A percentile compares a stretch with the other conserved stretches of the same genome.
Conservation (phyloP, 192 early-diverging fungal genomes). For the Umbelopsis sp. region DNA sequence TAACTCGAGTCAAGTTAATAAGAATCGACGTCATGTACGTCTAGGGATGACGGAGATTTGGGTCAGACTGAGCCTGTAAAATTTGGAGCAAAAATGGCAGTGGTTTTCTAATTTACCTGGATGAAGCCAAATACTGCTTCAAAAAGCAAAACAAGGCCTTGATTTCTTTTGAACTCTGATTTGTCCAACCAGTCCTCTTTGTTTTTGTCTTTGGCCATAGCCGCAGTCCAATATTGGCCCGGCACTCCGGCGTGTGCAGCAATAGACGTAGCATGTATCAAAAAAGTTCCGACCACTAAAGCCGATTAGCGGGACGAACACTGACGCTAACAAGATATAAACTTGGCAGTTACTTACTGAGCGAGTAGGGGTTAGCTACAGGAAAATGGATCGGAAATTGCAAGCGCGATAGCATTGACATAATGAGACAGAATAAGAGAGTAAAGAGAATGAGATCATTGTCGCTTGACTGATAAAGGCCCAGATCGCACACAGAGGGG, state of each 20-base stretch:
- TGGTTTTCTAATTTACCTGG: not conserved
- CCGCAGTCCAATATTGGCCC: slow-evolving; percentile 9
- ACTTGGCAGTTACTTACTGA: not conserved
- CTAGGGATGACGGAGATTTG: not conserved
- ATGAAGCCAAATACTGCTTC: not conserved
- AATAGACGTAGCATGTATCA: slow-evolving; percentile 12
- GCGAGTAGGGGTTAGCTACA: slow-evolving; percentile 9
- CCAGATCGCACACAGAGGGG: not conserved
- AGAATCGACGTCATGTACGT: slow-evolving; percentile 14
- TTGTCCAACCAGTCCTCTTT: not conserved
- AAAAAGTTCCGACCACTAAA: slow-evolving; percentile 20
- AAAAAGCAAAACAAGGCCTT: not conserved
- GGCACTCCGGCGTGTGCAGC: not conserved
- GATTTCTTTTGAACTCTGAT: slow-evolving; percentile 15
- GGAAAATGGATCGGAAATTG: slow-evolving; percentile 21
- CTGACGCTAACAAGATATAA: not conserved
- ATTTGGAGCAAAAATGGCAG: too few species aligned
- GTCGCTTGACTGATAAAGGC: not conserved
- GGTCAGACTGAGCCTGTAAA: not conserved
- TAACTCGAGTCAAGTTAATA: slow-evolving; percentile 16
- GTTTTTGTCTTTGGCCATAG: slow-evolving; percentile 9
- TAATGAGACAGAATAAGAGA: not conserved
- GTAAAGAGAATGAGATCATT: not conserved
- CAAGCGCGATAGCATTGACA: not conserved
- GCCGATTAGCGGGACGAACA: not conserved